phyloP scores from a whole-genome alignment of 2,329 filamentous ascomycete species.

The Xylariaceae sp. region DNA sequence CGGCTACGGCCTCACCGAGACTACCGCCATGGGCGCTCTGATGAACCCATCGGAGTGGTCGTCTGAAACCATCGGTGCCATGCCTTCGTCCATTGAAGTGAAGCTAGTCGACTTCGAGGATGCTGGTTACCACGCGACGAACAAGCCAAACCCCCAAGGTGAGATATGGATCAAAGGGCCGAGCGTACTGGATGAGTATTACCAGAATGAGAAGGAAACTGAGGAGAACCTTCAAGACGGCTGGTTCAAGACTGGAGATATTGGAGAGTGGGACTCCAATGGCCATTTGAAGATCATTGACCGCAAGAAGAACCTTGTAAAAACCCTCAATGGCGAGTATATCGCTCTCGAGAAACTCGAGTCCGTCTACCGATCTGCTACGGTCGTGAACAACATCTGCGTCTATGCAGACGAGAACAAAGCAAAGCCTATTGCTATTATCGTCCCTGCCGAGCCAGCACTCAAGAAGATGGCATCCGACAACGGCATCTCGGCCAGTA shows the following conservation, averaged over 20 bases:
- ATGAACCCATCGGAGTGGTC: slow-evolving; percentile 81
- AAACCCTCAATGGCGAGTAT: slow-evolving; percentile 79
- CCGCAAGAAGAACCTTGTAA: slow-evolving; percentile 86
- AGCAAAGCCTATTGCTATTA: slow-evolving; percentile 54
- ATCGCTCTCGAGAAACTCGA: slow-evolving; percentile 74
- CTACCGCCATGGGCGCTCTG: slow-evolving; percentile 69
- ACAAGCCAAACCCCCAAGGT: slow-evolving; percentile 74
- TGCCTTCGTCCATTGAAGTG: slow-evolving; percentile 71
- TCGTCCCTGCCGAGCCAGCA: slow-evolving; percentile 54
- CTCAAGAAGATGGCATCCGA: slow-evolving; percentile 50
- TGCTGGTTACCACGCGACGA: slow-evolving; percentile 74
- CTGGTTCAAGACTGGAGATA: slow-evolving; percentile 88
- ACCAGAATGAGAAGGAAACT: slow-evolving; percentile 75
- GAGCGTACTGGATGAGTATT: slow-evolving; percentile 70
- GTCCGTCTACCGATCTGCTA: slow-evolving; percentile 50
- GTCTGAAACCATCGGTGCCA: slow-evolving; percentile 67
- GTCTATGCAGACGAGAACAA: slow-evolving; percentile 52
- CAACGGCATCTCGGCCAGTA: slow-evolving; percentile 52
- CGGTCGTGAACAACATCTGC: slow-evolving; percentile 55
- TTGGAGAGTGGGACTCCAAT: slow-evolving; percentile 71
- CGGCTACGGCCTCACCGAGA: slow-evolving; percentile 86
- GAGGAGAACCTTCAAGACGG: slow-evolving; percentile 68
- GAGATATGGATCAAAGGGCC: slow-evolving; percentile 85
- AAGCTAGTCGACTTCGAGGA: slow-evolving; percentile 86
- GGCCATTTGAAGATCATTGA: slow-evolving; percentile 77